phyloP scores from a whole-genome alignment of 257 asterid genomes.

The Penstemon eatonii region DNA sequence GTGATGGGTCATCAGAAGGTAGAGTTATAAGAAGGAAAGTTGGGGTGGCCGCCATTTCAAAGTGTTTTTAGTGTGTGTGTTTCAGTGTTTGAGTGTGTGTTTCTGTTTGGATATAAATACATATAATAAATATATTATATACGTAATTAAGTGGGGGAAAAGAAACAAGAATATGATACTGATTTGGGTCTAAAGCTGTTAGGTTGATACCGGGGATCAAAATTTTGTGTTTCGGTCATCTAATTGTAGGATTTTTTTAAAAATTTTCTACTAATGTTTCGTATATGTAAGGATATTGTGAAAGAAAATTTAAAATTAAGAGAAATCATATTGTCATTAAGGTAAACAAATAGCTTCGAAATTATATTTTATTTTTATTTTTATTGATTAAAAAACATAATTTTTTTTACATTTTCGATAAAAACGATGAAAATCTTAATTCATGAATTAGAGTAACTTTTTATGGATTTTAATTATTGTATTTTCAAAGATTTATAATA shows the following conservation, averaged over 20 bases:
- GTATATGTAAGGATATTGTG: no score
- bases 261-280: no score
- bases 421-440: no score
- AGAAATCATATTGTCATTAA: no score
- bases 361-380: no score
- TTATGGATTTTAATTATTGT: slow-evolving; percentile 23
- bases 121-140: no score
- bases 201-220: not conserved
- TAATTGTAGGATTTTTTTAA: no score
- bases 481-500: slow-evolving; percentile 24
- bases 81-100: slow-evolving; percentile 11
- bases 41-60: slow-evolving; percentile 55
- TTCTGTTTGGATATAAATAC: slow-evolving; percentile 15
- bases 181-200: slow-evolving; percentile 36
- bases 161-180: slow-evolving; percentile 13
- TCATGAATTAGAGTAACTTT: not conserved
- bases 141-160: slow-evolving; percentile 15
- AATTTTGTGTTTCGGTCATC: no score
- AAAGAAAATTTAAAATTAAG: no score
- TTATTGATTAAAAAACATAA: no score
- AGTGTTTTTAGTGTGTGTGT: slow-evolving; percentile 20
- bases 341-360: no score
- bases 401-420: no score
- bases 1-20: slow-evolving; percentile 28
- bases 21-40: slow-evolving; percentile 28